These are phyloP conservation scores for Naganishia randhawae DNA, from an alignment of 768 basidiomycete species.

Conservation along the genomic window DNA sequence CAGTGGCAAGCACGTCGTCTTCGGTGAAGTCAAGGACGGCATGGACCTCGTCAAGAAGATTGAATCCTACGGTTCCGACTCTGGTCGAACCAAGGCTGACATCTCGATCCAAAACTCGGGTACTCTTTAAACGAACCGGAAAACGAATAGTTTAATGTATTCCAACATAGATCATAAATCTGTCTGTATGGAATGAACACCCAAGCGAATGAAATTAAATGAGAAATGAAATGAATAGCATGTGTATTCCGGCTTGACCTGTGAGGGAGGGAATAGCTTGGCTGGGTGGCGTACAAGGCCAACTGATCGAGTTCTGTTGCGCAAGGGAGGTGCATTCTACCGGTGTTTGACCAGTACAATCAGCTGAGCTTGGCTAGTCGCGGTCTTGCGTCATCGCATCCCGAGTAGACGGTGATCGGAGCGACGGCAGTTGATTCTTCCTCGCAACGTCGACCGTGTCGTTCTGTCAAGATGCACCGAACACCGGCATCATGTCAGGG, in stretches of 20 bases:
- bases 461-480: neutral
- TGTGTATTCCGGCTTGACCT: neutral
- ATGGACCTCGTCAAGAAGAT: constrained; percentile 64
- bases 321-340: too few species aligned
- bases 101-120: constrained; percentile 29
- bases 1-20: constrained; percentile 59
- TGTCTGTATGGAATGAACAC: neutral
- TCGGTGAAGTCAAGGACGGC: constrained; percentile 66
- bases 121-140: constrained; percentile 28
- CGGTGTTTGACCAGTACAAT: too few species aligned
- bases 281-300: too few species aligned
- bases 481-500: neutral
- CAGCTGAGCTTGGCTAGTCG: too few species aligned
- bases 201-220: neutral
- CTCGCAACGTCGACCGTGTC: too few species aligned
- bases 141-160: neutral
- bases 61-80: constrained; percentile 51
- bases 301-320: too few species aligned
- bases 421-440: too few species aligned
- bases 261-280: too few species aligned
- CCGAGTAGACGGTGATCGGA: too few species aligned
- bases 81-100: constrained; percentile 28
- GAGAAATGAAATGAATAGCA: constrained; percentile 7
- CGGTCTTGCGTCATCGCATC: too few species aligned
- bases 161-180: neutral